Evolutionary conservation across 2,329 filamentous ascomycete genomes (phyloP), one percentile per base, ranked within the genome.

Genomic region (Setomelanomma holmii): DNA sequence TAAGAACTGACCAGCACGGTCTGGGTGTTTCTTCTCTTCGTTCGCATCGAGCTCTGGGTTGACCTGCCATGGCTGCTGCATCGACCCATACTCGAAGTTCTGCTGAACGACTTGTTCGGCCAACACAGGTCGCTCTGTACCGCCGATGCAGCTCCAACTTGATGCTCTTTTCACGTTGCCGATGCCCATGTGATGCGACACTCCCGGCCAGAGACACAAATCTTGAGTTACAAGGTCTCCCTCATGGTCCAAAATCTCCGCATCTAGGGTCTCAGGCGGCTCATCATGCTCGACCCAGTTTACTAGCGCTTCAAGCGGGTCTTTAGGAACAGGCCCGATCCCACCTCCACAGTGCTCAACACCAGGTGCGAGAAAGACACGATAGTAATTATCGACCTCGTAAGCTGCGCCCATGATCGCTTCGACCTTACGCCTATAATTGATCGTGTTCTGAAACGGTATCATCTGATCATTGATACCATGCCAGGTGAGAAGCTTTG

Each of bases 301-400:
- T 6, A 69, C 55, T 5, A 73, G 44, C 4, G 55, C 53, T 1
- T 41, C 44, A 5, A 72, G 58, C 2, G 64, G 53, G 49, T 63
- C 61, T 10, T 23, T 53, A 5, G 63, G 67, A 7, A 53, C 23
- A 5, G 66, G 56, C 4, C 67, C 68, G 4, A 40, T 36, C 2
- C 68, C 63, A 1, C 46, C 46, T 4, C 49, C 55, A 27, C 70
- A 72, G 24, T 71, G 67, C 23, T 49, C 51, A 1, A 69, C 63
- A 4, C 68, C 69, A 7, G 69, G 67, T 23, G 64, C 69, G 8
- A 72, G 55, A 24, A 73, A 73, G 4, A 72, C 46, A 11, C 68
- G 64, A 39, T 68, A 71, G 51, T 66, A 72, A 2, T 67, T 49
- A 39, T 71, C 55, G 10, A 70, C 63, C 24, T 58, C 52, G 11